A percentile compares a stretch with the other conserved stretches of the same genome.
phyloP scores from a whole-genome alignment of 352 stramenopile species.

The Albugo candida region DNA sequence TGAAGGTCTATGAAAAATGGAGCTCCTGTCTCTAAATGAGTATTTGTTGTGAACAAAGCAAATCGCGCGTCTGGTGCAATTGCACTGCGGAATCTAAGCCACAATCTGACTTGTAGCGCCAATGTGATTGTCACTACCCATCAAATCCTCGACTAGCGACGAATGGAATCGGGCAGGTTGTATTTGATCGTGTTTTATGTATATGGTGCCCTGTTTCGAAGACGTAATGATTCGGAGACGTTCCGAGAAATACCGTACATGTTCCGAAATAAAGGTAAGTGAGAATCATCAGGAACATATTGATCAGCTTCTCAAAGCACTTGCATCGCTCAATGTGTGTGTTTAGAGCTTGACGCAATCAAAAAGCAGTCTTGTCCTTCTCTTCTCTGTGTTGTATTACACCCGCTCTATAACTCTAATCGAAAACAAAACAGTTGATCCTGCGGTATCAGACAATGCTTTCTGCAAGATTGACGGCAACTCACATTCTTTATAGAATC shows the following conservation, averaged over 20 bases:
- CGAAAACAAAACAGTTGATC: slow-evolving; percentile 69
- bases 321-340: slow-evolving; percentile 1
- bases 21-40: slow-evolving; percentile 1
- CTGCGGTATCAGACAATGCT: slow-evolving; percentile 33
- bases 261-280: slow-evolving; percentile 26
- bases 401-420: slow-evolving; percentile 69
- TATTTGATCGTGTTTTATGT: slow-evolving; percentile 65
- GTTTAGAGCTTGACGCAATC: not conserved
- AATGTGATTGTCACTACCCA: slow-evolving; percentile 26
- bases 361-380: slow-evolving; percentile 2
- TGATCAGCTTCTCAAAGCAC: slow-evolving; percentile 51
- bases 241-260: slow-evolving; percentile 61
- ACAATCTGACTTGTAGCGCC: slow-evolving; percentile 45
- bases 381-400: slow-evolving; percentile 37
- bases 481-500: slow-evolving; percentile 12
- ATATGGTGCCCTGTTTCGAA: slow-evolving; percentile 54
- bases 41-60: slow-evolving; percentile 56
- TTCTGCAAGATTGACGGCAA: slow-evolving; percentile 44
- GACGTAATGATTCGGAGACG: slow-evolving; percentile 61
- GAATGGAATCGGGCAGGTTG: slow-evolving; percentile 4
- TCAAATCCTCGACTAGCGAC: slow-evolving; percentile 34
- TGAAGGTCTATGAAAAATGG: not conserved
- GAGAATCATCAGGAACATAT: slow-evolving; percentile 48
- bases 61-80: slow-evolving; percentile 28
- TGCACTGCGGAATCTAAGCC: slow-evolving; percentile 28